Conservation (phyloP, 208 protist species). For the Leptomonas pyrrhocoris region DNA sequence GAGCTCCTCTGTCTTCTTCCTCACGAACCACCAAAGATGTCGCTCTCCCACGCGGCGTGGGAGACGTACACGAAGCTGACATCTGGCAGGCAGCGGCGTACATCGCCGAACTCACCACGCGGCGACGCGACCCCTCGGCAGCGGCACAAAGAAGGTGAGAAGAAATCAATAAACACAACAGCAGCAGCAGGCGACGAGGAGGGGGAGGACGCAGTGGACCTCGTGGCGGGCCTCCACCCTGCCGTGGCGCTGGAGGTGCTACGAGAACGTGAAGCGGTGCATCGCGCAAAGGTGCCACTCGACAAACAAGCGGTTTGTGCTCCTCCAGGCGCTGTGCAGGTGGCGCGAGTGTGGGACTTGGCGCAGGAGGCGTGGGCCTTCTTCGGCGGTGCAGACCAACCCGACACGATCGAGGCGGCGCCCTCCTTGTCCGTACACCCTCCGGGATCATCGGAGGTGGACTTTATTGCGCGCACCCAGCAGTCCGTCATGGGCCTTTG, state of each 20-base stretch:
- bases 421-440: no score
- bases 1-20: no score
- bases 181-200: neutral
- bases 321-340: slow-evolving; percentile 8
- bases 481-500: slow-evolving; percentile 12
- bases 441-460: neutral
- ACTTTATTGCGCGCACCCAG: slow-evolving; percentile 14
- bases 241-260: slow-evolving; percentile 44
- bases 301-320: neutral
- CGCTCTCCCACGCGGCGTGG: slow-evolving; percentile 32
- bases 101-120: neutral
- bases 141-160: neutral
- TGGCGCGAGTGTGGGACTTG: slow-evolving; percentile 5
- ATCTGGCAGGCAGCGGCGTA: neutral
- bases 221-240: slow-evolving; percentile 13
- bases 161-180: neutral
- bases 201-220: neutral
- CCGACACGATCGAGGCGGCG: no score
- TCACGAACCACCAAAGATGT: neutral
- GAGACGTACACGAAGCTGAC: slow-evolving; percentile 4
- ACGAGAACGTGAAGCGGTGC: slow-evolving; percentile 8
- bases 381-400: neutral
- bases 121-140: neutral
- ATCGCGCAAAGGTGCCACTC: neutral
- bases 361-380: slow-evolving; percentile 21